These are phyloP conservation scores for Atkinsonella texensis DNA, from an alignment of 2,329 filamentous ascomycete genomes.

Conservation along the genomic window DNA sequence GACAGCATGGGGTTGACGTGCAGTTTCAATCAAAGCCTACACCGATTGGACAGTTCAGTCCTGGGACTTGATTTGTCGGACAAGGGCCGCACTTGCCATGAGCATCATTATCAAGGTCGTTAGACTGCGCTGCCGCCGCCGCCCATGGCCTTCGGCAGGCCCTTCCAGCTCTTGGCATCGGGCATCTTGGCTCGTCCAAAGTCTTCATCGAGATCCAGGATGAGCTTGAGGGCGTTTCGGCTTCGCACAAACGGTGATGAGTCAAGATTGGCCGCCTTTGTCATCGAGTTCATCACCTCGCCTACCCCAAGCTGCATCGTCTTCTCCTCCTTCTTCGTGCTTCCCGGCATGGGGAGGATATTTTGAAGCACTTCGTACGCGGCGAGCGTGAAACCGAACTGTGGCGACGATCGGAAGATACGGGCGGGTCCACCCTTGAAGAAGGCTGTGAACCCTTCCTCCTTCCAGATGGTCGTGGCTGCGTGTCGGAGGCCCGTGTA, in stretches of 20 bases:
- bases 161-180: constrained; percentile 39
- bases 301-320: constrained; percentile 45
- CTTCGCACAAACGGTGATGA: constrained; percentile 47
- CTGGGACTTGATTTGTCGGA: too few relatives aligned
- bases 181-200: constrained; percentile 66
- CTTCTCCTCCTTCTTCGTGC: constrained; percentile 39
- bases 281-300: constrained; percentile 43
- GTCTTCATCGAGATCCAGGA: constrained; percentile 85
- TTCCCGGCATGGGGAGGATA: constrained; percentile 60
- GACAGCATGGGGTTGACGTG: too few relatives aligned
- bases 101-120: not conserved
- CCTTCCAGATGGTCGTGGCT: constrained; percentile 68
- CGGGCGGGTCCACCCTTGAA: constrained; percentile 97
- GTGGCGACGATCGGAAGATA: constrained; percentile 87
- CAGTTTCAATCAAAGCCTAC: too few relatives aligned
- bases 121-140: constrained; percentile 18
- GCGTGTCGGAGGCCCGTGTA: constrained; percentile 85
- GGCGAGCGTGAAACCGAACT: constrained; percentile 95
- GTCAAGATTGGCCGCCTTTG: constrained; percentile 17
- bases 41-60: too few relatives aligned
- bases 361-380: constrained; percentile 88
- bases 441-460: constrained; percentile 93
- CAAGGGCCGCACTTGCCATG: too few relatives aligned
- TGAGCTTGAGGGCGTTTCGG: constrained; percentile 88
- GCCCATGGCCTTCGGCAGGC: constrained; percentile 37